phyloP scores from a whole-genome alignment of 2,329 filamentous ascomycete genomes.

The Epichloe sp. region DNA sequence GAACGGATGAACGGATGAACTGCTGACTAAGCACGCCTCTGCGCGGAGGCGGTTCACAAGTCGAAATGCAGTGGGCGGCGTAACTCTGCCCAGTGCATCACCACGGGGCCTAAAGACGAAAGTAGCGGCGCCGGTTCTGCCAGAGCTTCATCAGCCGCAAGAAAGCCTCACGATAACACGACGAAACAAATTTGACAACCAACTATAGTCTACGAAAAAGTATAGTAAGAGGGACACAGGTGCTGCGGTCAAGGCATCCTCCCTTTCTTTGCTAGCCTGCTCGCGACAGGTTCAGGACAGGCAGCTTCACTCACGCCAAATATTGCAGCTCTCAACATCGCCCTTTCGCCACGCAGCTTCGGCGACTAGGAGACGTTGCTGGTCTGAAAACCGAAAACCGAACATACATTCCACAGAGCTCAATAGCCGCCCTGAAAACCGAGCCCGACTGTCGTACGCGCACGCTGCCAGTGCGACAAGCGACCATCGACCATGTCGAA shows the following conservation, averaged over 20 bases:
- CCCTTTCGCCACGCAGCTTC: neutral
- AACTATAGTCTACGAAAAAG: neutral
- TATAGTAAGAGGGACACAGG: neutral
- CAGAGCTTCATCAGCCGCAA: neutral
- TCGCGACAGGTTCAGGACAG: neutral
- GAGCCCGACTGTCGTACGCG: conserved; percentile 1
- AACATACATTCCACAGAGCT: neutral
- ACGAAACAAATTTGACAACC: neutral
- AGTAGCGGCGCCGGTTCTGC: neutral
- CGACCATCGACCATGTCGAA: conserved; percentile 39
- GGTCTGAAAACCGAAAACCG: neutral
- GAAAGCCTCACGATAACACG: neutral
- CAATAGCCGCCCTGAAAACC: neutral
- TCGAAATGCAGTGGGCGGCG: conserved; percentile 17
- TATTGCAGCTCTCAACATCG: neutral
- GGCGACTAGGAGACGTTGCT: neutral
- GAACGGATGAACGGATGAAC: no score
- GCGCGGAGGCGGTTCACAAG: neutral
- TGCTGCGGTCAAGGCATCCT: neutral
- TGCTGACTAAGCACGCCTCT: conserved; percentile 6
- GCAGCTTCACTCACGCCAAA: neutral
- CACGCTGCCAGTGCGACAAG: conserved; percentile 3
- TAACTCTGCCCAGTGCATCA: conserved; percentile 26
- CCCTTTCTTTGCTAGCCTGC: neutral
- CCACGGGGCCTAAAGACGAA: conserved; percentile 13